These are phyloP conservation scores for Sugiyamaella qingdaonensis DNA, from an alignment of 805 yeast species.

Conservation along the genomic window DNA sequence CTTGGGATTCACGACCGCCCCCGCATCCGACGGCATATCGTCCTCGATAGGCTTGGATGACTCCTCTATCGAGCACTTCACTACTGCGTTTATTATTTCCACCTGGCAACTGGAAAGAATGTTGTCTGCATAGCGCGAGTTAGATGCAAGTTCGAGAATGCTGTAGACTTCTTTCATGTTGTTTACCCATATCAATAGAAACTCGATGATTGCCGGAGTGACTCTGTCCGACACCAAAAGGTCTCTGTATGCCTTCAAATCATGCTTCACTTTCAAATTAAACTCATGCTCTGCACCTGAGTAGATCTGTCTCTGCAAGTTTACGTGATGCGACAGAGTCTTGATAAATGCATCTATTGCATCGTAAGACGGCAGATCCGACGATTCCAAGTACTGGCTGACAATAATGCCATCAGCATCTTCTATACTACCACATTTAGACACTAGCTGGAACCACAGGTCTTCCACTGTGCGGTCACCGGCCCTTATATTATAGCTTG, in stretches of 20 bases:
- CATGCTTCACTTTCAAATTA: conserved; percentile 16
- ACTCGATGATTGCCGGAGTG: conserved; percentile 24
- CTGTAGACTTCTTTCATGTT: conserved; percentile 25
- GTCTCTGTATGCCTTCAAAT: conserved; percentile 16
- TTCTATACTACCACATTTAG: conserved; percentile 25
- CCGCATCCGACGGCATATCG: neutral
- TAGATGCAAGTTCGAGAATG: conserved; percentile 22
- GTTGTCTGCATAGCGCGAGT: conserved; percentile 16
- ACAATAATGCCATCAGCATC: conserved; percentile 20
- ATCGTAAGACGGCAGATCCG: conserved; percentile 18
- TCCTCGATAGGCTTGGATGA: neutral
- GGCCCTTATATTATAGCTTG: conserved; percentile 7
- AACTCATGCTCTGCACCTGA: conserved; percentile 20
- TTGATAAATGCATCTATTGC: conserved; percentile 23
- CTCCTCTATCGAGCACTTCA: conserved; percentile 11
- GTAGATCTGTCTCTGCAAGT: conserved; percentile 17
- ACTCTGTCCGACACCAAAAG: conserved; percentile 18
- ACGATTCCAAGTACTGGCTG: conserved; percentile 6
- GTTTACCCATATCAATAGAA: conserved; percentile 25
- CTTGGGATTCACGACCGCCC: conserved; percentile 7
- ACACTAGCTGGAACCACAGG: conserved; percentile 25
- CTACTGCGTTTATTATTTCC: conserved; percentile 21
- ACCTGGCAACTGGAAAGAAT: conserved; percentile 27
- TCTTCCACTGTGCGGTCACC: conserved; percentile 22
- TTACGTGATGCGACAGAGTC: conserved; percentile 17